Conservation (phyloP, 1,139 yeast species). For the Pichia inconspicua region DNA sequence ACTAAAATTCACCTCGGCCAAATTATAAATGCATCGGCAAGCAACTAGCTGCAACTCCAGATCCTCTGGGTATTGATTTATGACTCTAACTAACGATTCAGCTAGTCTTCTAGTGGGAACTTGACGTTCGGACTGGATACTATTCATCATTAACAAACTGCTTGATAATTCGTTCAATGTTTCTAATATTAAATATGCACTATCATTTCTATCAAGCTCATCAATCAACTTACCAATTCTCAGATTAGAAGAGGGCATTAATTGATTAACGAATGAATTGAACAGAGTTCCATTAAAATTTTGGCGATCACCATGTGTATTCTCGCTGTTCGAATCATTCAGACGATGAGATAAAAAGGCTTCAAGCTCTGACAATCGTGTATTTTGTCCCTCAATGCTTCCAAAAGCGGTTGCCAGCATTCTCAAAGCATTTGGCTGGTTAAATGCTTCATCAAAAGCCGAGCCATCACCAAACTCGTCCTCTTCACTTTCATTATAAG, state of each 20-base stretch:
- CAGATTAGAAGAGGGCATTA: constrained; percentile 5
- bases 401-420: not conserved
- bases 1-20: constrained; percentile 69
- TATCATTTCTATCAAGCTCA: constrained; percentile 39
- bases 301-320: not conserved
- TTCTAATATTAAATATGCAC: constrained; percentile 44
- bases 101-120: constrained; percentile 59
- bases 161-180: constrained; percentile 58
- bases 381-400: not conserved
- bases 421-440: not conserved
- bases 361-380: constrained; percentile 2
- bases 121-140: constrained; percentile 51
- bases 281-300: constrained; percentile 1
- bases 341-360: not conserved
- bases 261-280: constrained; percentile 11
- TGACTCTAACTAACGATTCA: constrained; percentile 46
- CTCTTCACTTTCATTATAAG: not conserved
- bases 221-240: constrained; percentile 32
- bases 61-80: constrained; percentile 57
- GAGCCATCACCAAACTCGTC: not conserved
- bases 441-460: not conserved
- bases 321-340: not conserved
- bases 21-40: constrained; percentile 76
- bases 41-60: constrained; percentile 77
- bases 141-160: constrained; percentile 55